phyloP scores from a whole-genome alignment of 176 grass and related monocot species.

The maize (Zea mays) region DNA sequence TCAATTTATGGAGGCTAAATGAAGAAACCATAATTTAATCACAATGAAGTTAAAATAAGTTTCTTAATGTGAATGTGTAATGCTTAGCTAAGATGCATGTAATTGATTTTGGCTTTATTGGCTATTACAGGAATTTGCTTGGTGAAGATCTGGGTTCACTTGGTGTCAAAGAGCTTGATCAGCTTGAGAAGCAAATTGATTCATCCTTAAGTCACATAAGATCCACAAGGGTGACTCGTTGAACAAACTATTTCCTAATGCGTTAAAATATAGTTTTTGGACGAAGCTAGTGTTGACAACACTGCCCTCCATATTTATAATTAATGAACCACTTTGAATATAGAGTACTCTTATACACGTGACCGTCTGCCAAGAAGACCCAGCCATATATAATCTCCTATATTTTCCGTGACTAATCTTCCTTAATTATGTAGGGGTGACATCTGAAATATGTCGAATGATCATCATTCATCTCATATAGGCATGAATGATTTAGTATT shows the following conservation, averaged over 20 bases:
- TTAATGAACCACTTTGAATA: neutral
- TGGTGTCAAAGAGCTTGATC: constrained; percentile 69
- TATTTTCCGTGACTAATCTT: no score
- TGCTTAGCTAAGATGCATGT: neutral
- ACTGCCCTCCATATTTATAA: neutral
- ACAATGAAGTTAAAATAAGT: neutral
- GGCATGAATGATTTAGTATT: neutral
- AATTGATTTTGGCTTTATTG: neutral
- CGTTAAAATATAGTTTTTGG: neutral
- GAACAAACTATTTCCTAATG: neutral
- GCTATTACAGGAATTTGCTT: constrained; percentile 78
- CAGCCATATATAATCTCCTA: no score
- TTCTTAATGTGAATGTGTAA: neutral
- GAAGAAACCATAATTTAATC: neutral
- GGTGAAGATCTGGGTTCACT: constrained; percentile 77
- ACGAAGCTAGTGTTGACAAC: neutral
- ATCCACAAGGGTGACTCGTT: constrained; percentile 73
- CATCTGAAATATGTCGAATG: no score
- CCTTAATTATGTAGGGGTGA: no score
- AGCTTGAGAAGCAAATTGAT: constrained; percentile 91
- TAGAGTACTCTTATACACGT: neutral
- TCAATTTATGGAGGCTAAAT: constrained; percentile 2
- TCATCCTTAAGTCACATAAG: constrained; percentile 88
- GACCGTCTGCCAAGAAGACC: no score
- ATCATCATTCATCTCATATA: neutral